Evolutionary conservation across 2,329 filamentous ascomycete species (phyloP), one percentile per base, ranked within the genome.

Genomic region (Aspergillus phoenicis): DNA sequence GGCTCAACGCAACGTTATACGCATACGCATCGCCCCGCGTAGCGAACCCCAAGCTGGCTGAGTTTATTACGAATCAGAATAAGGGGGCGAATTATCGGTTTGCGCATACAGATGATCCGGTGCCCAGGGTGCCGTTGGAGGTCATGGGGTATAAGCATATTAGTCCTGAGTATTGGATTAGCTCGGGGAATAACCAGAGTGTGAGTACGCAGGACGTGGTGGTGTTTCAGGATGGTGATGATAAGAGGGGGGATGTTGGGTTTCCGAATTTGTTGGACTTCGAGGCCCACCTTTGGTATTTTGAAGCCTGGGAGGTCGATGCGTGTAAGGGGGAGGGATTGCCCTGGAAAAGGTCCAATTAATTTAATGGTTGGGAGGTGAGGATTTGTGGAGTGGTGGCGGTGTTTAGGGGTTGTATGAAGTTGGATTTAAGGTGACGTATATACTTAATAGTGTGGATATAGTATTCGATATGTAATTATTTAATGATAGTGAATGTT

Each of bases 81-180:
- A 85, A 88, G 66, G 61, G 76, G 1, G 84, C 84, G 2, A 77
- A 80, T 57, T 88, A 82, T 77, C 86, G 89, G 64, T 79, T 91
- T 55, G 91, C 89, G 1, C 89, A 92, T 75, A 76, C 75, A 45
- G 78, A 84, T 66, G 90, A 93, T 72, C 86, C 88, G 0, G 84
- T 92, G 1, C 87, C 90, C 0, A 83, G 86, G 47, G 80, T 93
- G 39, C 89, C 89, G 1, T 84, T 87, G 10, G 75, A 85, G 60
- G 56, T 84, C 49, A 73, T 89, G 55, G 84, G 84, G 36, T 92
- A 87, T 78, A 78, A 83, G 41, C 89, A 91, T 73, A 84, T 85
- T n/a, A 84, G 81, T 15, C 88, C 89, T 1, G 90, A 92, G 79
- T 91, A 87, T 76, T 91, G 85, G 82, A 78, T 89, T 38, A 70